phyloP scores from a whole-genome alignment of 257 asterid species.

The Paulownia fortunei region DNA sequence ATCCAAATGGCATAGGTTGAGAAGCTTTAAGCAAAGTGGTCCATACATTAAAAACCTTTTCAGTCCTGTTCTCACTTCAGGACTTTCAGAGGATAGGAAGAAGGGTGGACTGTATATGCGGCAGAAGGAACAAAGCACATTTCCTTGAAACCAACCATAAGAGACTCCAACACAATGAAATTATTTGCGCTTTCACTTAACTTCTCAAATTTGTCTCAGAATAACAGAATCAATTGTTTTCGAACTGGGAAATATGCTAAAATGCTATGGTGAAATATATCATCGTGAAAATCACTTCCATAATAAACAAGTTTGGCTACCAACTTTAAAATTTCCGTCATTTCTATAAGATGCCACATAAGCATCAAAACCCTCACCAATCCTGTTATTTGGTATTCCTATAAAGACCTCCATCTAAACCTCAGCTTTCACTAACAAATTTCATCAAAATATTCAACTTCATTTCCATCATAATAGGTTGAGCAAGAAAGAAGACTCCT shows the following conservation, averaged over 20 bases:
- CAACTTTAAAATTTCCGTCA: background rate
- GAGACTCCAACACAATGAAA: background rate
- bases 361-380: background rate
- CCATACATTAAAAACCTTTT: background rate
- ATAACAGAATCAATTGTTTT: background rate
- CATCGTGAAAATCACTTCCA: background rate
- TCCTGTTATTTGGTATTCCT: background rate
- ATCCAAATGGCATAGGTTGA: background rate
- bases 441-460: conserved; percentile 19
- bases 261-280: background rate
- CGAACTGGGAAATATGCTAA: background rate
- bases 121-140: background rate
- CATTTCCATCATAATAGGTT: background rate
- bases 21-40: background rate
- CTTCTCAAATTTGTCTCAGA: background rate
- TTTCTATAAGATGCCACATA: background rate
- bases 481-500: conserved; percentile 4
- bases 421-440: background rate
- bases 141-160: background rate
- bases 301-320: background rate
- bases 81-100: background rate
- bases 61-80: background rate
- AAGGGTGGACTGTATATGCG: background rate
- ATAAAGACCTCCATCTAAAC: background rate
- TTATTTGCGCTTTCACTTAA: background rate